Percentiles rank a stretch among this genome's conserved stretches.
Evolutionary conservation across 768 basidiomycete genomes (phyloP).

Genomic region (Hygrocybe punicea): DNA sequence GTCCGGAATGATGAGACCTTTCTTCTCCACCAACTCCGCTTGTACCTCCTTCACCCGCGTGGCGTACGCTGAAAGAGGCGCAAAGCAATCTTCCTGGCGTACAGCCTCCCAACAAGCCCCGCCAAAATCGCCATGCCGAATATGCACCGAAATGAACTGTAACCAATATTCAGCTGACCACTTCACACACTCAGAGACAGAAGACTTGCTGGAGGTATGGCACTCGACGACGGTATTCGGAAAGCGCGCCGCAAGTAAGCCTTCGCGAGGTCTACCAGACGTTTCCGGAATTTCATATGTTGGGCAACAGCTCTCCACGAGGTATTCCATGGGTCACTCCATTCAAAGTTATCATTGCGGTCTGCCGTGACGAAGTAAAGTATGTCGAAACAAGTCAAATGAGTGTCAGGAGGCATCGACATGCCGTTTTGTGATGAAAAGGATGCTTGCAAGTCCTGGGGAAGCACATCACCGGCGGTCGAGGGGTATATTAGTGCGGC

Average conservation of each 20-base stretch:
- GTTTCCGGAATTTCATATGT: constrained; percentile 48
- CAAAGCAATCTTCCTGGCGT: constrained; percentile 35
- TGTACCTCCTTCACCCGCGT: constrained; percentile 38
- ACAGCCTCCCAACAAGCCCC: constrained; percentile 28
- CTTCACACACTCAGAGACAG: no score
- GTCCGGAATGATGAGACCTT: constrained; percentile 28
- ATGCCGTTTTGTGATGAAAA: constrained; percentile 38
- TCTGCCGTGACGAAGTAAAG: constrained; percentile 48
- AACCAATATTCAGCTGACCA: neutral
- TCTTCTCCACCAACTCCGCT: constrained; percentile 30
- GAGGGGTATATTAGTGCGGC: constrained; percentile 2
- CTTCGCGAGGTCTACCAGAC: constrained; percentile 42
- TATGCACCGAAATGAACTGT: constrained; percentile 46
- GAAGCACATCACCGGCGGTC: neutral
- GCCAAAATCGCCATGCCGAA: constrained; percentile 46
- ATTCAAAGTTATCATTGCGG: constrained; percentile 32
- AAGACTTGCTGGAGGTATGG: constrained; percentile 40
- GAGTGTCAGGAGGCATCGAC: constrained; percentile 50
- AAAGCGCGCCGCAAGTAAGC: constrained; percentile 42
- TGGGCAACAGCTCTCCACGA: constrained; percentile 57
- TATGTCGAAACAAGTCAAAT: constrained; percentile 51
- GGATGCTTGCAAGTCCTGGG: neutral
- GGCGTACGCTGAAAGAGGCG: constrained; percentile 38
- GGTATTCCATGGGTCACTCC: constrained; percentile 24
- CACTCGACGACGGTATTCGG: constrained; percentile 27